These are phyloP conservation scores for Sideroxylon spinosum DNA, from an alignment of 179 eudicot species.

Conservation along the genomic window DNA sequence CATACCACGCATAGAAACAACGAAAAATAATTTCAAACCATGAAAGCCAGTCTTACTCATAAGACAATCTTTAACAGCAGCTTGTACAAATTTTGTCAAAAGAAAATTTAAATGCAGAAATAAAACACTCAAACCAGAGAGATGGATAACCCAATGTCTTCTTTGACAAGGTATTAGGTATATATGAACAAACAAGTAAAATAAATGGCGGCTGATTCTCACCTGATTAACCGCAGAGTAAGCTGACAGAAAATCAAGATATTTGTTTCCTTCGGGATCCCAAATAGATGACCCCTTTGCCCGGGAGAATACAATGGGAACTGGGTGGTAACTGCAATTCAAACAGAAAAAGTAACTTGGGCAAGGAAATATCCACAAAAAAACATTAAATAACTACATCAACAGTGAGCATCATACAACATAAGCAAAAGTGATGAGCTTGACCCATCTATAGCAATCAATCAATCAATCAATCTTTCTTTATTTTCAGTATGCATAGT, in stretches of 20 bases:
- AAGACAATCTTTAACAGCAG: no score
- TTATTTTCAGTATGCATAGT: background rate
- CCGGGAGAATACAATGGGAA: slow-evolving; percentile 83
- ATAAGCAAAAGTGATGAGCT: background rate
- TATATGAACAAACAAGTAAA: background rate
- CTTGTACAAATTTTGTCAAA: no score
- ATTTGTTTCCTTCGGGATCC: slow-evolving; percentile 96
- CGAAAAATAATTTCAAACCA: background rate
- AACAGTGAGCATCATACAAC: no score
- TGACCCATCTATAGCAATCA: background rate
- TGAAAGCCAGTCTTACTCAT: background rate
- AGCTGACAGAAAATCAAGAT: slow-evolving; percentile 86
- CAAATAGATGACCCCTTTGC: slow-evolving; percentile 78
- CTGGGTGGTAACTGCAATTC: slow-evolving; percentile 78
- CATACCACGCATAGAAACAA: background rate
- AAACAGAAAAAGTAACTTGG: slow-evolving; percentile 20
- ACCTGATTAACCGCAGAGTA: slow-evolving; percentile 98
- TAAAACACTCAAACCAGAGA: no score
- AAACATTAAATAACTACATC: background rate
- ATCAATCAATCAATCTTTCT: background rate
- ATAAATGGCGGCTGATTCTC: background rate
- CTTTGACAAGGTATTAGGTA: background rate
- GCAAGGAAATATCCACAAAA: background rate
- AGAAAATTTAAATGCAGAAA: no score
- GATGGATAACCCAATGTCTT: background rate